Percentiles rank a stretch among this genome's conserved stretches.
These are phyloP conservation scores for Sonneratia caseolaris DNA, from an alignment of 345 rosid genomes.

Conservation along the genomic window DNA sequence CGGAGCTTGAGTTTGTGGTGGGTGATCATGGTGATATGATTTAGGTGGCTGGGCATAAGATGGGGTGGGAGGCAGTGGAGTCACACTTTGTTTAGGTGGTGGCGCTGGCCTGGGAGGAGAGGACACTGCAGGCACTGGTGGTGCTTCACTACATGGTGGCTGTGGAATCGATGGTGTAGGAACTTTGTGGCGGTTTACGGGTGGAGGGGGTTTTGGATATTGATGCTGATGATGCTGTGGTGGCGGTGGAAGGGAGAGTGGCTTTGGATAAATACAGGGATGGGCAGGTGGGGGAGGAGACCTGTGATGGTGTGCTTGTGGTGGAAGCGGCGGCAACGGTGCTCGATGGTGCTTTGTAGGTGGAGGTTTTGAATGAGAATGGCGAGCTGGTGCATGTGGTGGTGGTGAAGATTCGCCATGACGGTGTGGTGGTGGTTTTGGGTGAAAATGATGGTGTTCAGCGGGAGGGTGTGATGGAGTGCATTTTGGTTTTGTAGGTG, in stretches of 20 bases:
- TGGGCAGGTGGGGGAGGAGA: background rate
- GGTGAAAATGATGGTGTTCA: background rate
- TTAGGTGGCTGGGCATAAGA: conserved; percentile 4
- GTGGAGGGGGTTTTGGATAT: conserved; percentile 6
- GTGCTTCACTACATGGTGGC: conserved; percentile 6
- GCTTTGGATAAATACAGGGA: background rate
- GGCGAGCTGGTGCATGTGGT: background rate
- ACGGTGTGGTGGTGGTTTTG: background rate
- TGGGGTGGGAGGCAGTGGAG: conserved; percentile 4
- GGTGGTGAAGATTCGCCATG: background rate
- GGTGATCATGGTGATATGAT: background rate
- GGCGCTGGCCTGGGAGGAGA: background rate
- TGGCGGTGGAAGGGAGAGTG: background rate
- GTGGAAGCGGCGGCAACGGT: background rate
- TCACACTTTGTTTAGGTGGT: background rate
- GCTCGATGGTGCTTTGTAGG: too few relatives aligned
- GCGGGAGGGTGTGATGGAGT: conserved; percentile 1
- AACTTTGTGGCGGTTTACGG: background rate
- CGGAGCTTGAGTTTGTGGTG: conserved; percentile 2
- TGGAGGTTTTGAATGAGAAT: too few relatives aligned
- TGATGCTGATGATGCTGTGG: background rate
- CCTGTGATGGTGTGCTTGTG: background rate
- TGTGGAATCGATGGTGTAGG: conserved; percentile 8
- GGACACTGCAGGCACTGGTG: conserved; percentile 5
- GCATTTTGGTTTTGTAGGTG: background rate